Evolutionary conservation across 1,284 basidiomycete genomes (phyloP).

Genomic region (Ganoderma sp.): DNA sequence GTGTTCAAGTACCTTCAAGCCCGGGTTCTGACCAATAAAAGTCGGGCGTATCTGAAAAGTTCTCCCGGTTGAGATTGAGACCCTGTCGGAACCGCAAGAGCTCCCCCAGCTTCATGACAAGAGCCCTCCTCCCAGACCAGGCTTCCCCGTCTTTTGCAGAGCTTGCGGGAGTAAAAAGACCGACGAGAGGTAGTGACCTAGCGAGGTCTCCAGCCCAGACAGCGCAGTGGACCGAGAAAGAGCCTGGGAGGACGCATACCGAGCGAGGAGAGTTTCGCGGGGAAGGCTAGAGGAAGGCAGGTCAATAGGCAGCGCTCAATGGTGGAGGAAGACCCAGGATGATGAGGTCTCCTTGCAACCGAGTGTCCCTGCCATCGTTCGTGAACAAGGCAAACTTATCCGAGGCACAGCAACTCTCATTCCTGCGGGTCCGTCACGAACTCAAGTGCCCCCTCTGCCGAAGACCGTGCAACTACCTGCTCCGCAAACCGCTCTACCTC

Average conservation of each 20-base stretch:
- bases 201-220: constrained; percentile 80
- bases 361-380: constrained; percentile 65
- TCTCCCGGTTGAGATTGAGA: constrained; percentile 85
- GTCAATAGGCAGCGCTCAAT: constrained; percentile 51
- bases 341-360: constrained; percentile 87
- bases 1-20: constrained; percentile 66
- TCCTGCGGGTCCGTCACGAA: constrained; percentile 89
- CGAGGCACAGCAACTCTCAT: constrained; percentile 53
- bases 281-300: constrained; percentile 60
- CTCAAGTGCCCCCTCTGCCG: constrained; percentile 78
- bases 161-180: constrained; percentile 80
- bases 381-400: background rate
- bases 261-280: constrained; percentile 72
- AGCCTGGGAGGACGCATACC: constrained; percentile 90
- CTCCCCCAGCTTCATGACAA: constrained; percentile 89
- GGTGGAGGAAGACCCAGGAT: constrained; percentile 78
- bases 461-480: constrained; percentile 63
- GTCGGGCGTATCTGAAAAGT: constrained; percentile 87
- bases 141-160: constrained; percentile 78
- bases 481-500: constrained; percentile 73
- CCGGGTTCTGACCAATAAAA: constrained; percentile 93
- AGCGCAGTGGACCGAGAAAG: constrained; percentile 86
- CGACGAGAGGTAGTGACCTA: constrained; percentile 82
- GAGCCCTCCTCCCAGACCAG: constrained; percentile 78
- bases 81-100: constrained; percentile 89